phyloP scores from a whole-genome alignment of 768 basidiomycete genomes.

The Lentinula edodes region DNA sequence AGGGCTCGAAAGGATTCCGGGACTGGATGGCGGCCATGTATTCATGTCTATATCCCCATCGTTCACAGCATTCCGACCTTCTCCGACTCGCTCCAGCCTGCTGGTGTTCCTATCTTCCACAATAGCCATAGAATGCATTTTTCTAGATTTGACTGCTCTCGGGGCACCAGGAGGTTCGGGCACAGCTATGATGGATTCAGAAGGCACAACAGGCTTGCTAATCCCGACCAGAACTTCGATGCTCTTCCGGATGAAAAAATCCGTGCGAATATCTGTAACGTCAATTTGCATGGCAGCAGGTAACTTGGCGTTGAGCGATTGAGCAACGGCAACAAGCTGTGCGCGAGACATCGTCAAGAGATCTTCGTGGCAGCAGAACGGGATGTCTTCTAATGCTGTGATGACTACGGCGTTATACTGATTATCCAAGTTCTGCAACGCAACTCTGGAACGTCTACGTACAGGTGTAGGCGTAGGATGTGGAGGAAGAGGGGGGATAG shows the following conservation, averaged over 20 bases:
- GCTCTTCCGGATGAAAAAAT: conserved; percentile 40
- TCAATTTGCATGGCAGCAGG: conserved; percentile 49
- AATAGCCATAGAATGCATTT: background rate
- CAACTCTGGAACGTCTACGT: conserved; percentile 26
- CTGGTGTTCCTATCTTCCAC: background rate
- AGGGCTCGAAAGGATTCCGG: conserved; percentile 15
- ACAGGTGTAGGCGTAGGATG: background rate
- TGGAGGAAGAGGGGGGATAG: background rate
- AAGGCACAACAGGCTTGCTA: conserved; percentile 13
- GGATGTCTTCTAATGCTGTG: conserved; percentile 50
- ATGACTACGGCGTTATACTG: conserved; percentile 55
- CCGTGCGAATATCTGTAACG: conserved; percentile 25
- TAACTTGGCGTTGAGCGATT: conserved; percentile 49
- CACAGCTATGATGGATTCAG: background rate
- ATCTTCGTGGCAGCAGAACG: conserved; percentile 75
- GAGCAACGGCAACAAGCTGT: conserved; percentile 49
- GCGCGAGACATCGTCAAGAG: conserved; percentile 55
- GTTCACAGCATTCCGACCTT: background rate
- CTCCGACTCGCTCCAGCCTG: background rate
- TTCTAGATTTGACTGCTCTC: conserved; percentile 19
- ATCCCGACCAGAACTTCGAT: conserved; percentile 64
- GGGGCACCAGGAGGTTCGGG: conserved; percentile 32
- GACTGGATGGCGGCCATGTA: conserved; percentile 4
- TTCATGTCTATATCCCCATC: background rate
- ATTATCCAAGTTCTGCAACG: conserved; percentile 53